phyloP scores from a whole-genome alignment of 306 rosid species.

The Parietaria judaica region DNA sequence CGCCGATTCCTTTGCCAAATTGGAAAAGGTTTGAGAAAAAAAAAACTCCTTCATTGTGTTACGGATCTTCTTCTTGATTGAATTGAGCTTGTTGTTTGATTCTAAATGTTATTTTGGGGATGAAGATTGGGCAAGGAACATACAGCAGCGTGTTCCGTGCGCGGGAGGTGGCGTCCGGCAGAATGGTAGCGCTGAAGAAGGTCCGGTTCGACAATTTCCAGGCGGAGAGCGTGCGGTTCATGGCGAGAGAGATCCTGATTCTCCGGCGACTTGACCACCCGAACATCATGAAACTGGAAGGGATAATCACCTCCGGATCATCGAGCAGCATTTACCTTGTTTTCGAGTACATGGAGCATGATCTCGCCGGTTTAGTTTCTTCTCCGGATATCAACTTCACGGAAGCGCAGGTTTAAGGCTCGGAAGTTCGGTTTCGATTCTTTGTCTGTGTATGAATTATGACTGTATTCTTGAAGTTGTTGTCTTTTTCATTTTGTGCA shows the following conservation, averaged over 20 bases:
- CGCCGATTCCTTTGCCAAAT: slow-evolving; percentile 80
- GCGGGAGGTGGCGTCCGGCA: slow-evolving; percentile 73
- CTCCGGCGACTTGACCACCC: slow-evolving; percentile 94
- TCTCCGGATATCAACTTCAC: slow-evolving; percentile 55
- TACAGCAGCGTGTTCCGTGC: slow-evolving; percentile 96
- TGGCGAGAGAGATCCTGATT: slow-evolving; percentile 90
- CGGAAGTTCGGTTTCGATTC: slow-evolving; percentile 3
- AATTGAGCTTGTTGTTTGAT: not conserved
- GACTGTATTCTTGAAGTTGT: too few relatives aligned
- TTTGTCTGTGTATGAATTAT: too few relatives aligned
- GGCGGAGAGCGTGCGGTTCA: slow-evolving; percentile 86
- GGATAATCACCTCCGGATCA: slow-evolving; percentile 61
- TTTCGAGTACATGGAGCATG: slow-evolving; percentile 98
- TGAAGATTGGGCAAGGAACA: slow-evolving; percentile 96
- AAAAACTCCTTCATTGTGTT: not conserved
- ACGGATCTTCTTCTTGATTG: not conserved
- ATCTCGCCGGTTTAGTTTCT: slow-evolving; percentile 90
- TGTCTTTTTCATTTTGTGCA: slow-evolving; percentile 3
- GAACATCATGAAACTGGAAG: slow-evolving; percentile 88
- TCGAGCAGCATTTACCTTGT: slow-evolving; percentile 91
- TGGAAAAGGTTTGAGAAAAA: slow-evolving; percentile 57
- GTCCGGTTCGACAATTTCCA: slow-evolving; percentile 88
- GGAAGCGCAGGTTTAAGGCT: slow-evolving; percentile 53
- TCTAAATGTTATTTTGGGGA: not conserved
- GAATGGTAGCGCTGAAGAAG: slow-evolving; percentile 81